These are phyloP conservation scores for Inonotus obliquus DNA, from an alignment of 1,284 basidiomycete genomes.

Conservation along the genomic window DNA sequence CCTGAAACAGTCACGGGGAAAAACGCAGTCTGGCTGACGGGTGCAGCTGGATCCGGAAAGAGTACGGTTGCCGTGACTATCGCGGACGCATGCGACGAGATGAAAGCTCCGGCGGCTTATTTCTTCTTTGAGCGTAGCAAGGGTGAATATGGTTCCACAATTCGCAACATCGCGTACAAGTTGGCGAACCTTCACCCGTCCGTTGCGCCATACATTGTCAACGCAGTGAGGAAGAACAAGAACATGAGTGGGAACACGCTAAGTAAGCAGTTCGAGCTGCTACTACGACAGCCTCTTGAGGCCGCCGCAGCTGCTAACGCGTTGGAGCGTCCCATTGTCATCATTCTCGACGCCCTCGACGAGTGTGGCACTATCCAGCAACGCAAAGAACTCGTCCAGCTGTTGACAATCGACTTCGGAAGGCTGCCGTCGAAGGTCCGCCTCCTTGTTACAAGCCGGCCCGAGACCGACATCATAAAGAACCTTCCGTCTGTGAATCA, in stretches of 20 bases:
- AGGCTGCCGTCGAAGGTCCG: background rate
- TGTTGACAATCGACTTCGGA: background rate
- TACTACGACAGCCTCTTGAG: background rate
- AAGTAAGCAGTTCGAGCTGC: background rate
- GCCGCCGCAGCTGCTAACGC: background rate
- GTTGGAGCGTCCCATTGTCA: background rate
- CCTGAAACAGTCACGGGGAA: background rate
- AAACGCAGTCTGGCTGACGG: background rate
- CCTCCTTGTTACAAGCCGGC: background rate
- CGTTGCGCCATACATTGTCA: background rate
- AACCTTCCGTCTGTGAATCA: background rate
- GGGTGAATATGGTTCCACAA: background rate
- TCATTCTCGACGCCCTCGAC: background rate
- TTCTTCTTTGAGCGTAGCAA: background rate
- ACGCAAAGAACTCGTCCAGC: background rate
- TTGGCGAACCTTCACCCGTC: background rate
- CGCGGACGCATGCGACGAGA: background rate
- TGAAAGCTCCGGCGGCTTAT: background rate
- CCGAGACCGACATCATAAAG: background rate
- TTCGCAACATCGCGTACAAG: background rate
- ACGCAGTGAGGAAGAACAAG: background rate
- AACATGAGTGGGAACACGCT: background rate
- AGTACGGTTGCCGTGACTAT: background rate
- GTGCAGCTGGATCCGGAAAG: background rate
- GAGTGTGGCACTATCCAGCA: background rate